Percentiles rank a stretch among this genome's conserved stretches.
Evolutionary conservation across 2,329 filamentous ascomycete genomes (phyloP).

Genomic region (Erysiphe pulchra): DNA sequence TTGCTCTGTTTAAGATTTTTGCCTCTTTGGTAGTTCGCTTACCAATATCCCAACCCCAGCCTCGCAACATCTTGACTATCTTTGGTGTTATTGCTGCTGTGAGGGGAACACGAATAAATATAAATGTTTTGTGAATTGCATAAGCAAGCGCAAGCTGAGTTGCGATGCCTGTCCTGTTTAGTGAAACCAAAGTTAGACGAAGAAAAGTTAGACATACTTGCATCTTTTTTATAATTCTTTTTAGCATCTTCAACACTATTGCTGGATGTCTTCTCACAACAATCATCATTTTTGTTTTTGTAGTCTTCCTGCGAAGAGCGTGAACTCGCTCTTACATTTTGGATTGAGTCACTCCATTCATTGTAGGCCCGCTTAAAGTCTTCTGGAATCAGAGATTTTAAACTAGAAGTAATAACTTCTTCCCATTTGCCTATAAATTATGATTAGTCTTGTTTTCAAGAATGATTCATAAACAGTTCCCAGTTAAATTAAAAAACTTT

Average conservation of each 20-base stretch:
- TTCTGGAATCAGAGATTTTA: no score
- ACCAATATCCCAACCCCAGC: constrained; percentile 89
- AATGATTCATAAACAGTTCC: no score
- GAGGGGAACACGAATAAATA: constrained; percentile 81
- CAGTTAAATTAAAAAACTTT: no score
- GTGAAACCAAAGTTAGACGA: constrained; percentile 2
- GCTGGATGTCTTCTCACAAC: no score
- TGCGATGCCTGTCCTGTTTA: constrained; percentile 23
- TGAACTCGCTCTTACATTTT: no score
- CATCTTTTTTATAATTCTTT: constrained; percentile 32
- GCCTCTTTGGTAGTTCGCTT: constrained; percentile 29
- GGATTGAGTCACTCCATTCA: no score
- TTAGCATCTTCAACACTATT: constrained; percentile 22
- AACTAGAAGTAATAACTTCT: no score
- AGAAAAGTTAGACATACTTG: constrained; percentile 35
- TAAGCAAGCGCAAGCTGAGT: constrained; percentile 87
- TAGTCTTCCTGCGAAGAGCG: no score
- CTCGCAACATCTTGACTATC: constrained; percentile 66
- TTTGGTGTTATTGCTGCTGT: constrained; percentile 80
- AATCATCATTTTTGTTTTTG: no score
- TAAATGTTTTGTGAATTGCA: constrained; percentile 92
- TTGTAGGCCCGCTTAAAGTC: no score
- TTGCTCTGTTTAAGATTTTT: constrained; percentile 3
- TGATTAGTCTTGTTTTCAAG: no score
- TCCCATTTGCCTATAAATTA: no score